Conservation (phyloP, 1,284 basidiomycete species). For the Mrakiaceae sp. region DNA sequence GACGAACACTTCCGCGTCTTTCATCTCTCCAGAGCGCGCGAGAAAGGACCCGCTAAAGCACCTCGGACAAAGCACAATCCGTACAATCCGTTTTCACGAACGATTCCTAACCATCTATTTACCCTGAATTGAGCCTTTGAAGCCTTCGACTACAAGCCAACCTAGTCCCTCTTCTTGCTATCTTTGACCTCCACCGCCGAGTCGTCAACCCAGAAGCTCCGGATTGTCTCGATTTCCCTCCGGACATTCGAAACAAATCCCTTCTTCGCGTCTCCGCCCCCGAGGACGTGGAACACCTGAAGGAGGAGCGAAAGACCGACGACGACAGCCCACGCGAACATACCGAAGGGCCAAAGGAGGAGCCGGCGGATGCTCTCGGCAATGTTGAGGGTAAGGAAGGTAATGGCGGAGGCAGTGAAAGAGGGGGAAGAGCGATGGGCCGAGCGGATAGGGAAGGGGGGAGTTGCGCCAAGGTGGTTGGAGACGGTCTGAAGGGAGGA, state of each 20-base stretch:
- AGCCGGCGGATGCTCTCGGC: neutral
- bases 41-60: no score
- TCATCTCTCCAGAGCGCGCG: no score
- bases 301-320: neutral
- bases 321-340: neutral
- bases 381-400: neutral
- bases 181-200: neutral
- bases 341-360: neutral
- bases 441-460: constrained; percentile 32
- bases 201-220: constrained; percentile 18
- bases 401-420: neutral
- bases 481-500: constrained; percentile 34
- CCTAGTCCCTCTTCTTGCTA: neutral
- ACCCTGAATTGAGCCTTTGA: no score
- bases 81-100: no score
- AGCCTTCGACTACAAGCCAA: neutral
- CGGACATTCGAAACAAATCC: constrained; percentile 9
- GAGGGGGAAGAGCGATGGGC: constrained; percentile 18
- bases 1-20: no score
- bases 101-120: neutral
- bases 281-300: neutral
- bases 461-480: constrained; percentile 27
- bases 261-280: neutral
- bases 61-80: no score
- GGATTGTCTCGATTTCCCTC: constrained; percentile 19